Evolutionary conservation across 306 rosid genomes (phyloP), one percentile per base, ranked within the genome.

Genomic region (Vigna reflexopilosa): DNA sequence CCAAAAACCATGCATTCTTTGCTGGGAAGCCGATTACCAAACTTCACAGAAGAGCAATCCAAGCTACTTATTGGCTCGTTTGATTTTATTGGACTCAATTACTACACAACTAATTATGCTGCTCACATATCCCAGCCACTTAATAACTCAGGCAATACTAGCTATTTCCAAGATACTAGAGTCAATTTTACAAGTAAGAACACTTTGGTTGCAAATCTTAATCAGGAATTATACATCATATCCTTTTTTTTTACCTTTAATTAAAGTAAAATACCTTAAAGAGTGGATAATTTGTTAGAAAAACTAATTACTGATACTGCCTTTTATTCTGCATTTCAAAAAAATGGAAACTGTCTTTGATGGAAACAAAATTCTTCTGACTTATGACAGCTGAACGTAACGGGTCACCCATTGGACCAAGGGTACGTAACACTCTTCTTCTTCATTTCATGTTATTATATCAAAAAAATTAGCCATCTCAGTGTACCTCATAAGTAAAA

Each of bases 31-130:
- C 51, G 88, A 77, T 75, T 93, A 26, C 97, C 91, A 2, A 85
- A 79, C 6, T 91, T 91, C 82, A 83, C 90, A 0, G 2, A 68
- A 67, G 75, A 84, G 38, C 80, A 93, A 81, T 83, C 96, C 1
- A 34, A 78, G 32, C 64, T 71, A 12, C 70, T 93, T 10, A 81
- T 24, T 62, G 92, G 88, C 28, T 88, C 97, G 20, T 87, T 83
- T 19, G 97, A 91, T 77, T 91, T 91, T 71, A 38, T 93, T 58
- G 94, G 98, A 66, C 54, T 93, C 6, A 93, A 91, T 77, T 91
- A 93, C 57, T 91, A 93, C 82, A 86, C 93, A 7, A 0, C 89
- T 11, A 77, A 73, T 10, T 93, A 85, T n/a, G 88, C 87, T 50
- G 70, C 85, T 34, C 30, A 72, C 66, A 9, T 48, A 48, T 8